A percentile compares a stretch with the other conserved stretches of the same genome.
phyloP scores from a whole-genome alignment of 1,284 basidiomycete species.

The Ganoderma multipileum region DNA sequence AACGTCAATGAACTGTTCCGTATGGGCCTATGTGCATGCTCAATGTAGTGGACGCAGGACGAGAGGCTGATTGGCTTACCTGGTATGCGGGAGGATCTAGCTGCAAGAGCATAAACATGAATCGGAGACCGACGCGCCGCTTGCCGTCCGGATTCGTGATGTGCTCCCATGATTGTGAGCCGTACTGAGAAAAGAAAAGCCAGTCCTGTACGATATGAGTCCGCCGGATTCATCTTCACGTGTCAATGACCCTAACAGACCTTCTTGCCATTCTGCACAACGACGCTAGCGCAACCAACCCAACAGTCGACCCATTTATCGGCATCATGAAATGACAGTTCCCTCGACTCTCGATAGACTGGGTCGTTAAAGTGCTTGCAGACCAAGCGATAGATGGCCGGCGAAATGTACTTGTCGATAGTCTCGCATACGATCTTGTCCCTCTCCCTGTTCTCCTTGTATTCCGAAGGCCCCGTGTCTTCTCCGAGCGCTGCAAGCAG shows the following conservation, averaged over 20 bases:
- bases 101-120: conserved; percentile 70
- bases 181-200: conserved; percentile 64
- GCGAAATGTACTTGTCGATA: conserved; percentile 61
- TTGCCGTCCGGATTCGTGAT: conserved; percentile 61
- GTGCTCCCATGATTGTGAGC: conserved; percentile 66
- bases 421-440: conserved; percentile 55
- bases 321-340: conserved; percentile 41
- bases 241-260: conserved; percentile 1
- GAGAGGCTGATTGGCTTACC: conserved; percentile 47
- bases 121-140: conserved; percentile 71
- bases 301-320: conserved; percentile 78
- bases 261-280: conserved; percentile 63
- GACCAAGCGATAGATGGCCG: conserved; percentile 67
- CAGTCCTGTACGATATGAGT: conserved; percentile 57
- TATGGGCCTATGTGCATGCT: conserved; percentile 47
- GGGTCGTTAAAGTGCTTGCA: conserved; percentile 56
- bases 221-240: background rate
- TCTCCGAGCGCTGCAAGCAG: conserved; percentile 60
- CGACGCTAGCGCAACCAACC: conserved; percentile 75
- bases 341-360: conserved; percentile 36
- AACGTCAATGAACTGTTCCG: conserved; percentile 62
- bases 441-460: conserved; percentile 43
- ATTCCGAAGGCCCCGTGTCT: conserved; percentile 30
- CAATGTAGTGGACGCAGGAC: background rate
- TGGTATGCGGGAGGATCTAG: conserved; percentile 70